Evolutionary conservation across 495 filamentous ascomycete species (phyloP).

Genomic region (Penicillium antarcticum): DNA sequence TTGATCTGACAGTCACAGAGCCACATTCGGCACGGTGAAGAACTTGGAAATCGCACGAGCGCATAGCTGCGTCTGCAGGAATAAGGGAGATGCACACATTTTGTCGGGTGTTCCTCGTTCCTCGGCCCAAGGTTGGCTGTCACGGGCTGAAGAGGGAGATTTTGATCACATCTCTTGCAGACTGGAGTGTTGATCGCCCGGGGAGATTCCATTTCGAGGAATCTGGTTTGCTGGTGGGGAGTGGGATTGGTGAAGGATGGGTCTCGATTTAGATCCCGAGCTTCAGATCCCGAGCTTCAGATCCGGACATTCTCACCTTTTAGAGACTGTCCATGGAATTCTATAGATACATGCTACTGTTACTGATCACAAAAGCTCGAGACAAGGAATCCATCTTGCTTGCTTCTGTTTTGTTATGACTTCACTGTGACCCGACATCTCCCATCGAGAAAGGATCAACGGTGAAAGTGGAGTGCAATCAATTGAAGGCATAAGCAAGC

Average conservation of each 20-base stretch:
- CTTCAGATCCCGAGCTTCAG: background rate
- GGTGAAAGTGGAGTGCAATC: background rate
- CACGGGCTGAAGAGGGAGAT: background rate
- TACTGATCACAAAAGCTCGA: background rate
- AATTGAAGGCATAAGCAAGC: background rate
- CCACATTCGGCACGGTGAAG: constrained; percentile 2
- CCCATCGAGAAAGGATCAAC: constrained; percentile 10
- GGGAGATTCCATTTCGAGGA: constrained; percentile 1
- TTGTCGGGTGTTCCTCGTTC: background rate
- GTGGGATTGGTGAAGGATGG: constrained; percentile 1
- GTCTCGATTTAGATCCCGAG: background rate
- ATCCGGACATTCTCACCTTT: background rate
- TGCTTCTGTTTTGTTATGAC: background rate
- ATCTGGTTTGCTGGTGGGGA: background rate
- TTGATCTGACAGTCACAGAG: constrained; percentile 4
- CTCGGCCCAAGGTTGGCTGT: constrained; percentile 1
- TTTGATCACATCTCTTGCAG: constrained; percentile 4
- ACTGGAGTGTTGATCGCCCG: constrained; percentile 6
- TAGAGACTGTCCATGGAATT: background rate
- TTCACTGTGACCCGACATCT: background rate
- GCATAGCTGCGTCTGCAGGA: constrained; percentile 10
- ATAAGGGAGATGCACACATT: background rate
- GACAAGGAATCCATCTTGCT: background rate
- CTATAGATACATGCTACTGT: background rate
- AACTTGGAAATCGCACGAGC: background rate